Evolutionary conservation across 2,329 filamentous ascomycete species (phyloP).

Genomic region (Diaporthe velutina): DNA sequence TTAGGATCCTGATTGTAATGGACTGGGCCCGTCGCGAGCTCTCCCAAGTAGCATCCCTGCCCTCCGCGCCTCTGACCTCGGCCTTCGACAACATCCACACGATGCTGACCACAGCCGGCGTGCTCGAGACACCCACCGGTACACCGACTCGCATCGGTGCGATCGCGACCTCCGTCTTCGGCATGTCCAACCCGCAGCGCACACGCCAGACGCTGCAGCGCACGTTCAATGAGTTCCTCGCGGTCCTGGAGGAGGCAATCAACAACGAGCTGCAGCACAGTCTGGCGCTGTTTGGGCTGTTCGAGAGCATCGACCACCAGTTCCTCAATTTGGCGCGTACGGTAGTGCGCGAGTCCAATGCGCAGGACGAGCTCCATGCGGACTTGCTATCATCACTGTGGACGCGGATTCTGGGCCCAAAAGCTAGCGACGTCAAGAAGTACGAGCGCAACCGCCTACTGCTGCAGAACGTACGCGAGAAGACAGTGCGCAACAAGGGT

Average conservation of each 20-base stretch:
- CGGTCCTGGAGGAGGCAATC: constrained; percentile 90
- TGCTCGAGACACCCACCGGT: constrained; percentile 69
- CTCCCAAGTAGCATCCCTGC: constrained; percentile 69
- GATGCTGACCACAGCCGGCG: constrained; percentile 74
- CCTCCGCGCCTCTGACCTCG: constrained; percentile 74
- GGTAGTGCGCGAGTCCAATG: constrained; percentile 85
- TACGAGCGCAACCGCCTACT: constrained; percentile 91
- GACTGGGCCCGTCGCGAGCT: constrained; percentile 94
- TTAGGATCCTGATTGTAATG: constrained; percentile 90
- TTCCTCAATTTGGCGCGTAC: constrained; percentile 90
- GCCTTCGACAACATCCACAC: constrained; percentile 88
- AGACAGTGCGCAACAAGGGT: constrained; percentile 89
- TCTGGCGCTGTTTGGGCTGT: constrained; percentile 86
- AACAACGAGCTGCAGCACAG: constrained; percentile 85
- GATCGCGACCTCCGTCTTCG: constrained; percentile 80
- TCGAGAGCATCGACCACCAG: constrained; percentile 90
- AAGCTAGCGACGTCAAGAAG: constrained; percentile 82
- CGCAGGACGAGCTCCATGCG: constrained; percentile 83
- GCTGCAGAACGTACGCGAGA: constrained; percentile 81
- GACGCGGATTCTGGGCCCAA: constrained; percentile 85
- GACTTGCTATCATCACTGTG: constrained; percentile 88
- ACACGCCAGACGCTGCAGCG: constrained; percentile 85
- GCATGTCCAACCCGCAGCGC: constrained; percentile 83
- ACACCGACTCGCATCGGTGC: constrained; percentile 77
- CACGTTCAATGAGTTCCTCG: constrained; percentile 89